Conservation (phyloP, 2,329 filamentous ascomycete species). For the Fusarium guadeloupense region DNA sequence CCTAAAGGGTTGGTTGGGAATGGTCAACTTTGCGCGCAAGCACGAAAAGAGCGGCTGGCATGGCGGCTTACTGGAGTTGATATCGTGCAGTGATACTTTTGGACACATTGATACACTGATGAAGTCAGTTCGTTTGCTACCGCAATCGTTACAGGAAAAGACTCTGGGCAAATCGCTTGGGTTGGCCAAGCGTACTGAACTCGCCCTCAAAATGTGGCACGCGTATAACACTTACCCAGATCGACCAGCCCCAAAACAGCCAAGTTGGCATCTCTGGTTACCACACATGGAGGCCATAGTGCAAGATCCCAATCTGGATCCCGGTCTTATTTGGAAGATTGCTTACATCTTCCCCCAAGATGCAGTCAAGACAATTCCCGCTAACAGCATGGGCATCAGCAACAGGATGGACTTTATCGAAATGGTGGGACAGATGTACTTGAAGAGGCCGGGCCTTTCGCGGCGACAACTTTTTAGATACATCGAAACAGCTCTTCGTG, state of each 20-base stretch:
- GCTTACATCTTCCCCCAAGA: slow-evolving; percentile 34
- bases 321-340: slow-evolving; percentile 42
- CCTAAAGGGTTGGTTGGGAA: slow-evolving; percentile 10
- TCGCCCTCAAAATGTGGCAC: slow-evolving; percentile 20
- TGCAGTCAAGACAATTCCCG: neutral
- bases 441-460: slow-evolving; percentile 41
- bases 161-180: slow-evolving; percentile 8
- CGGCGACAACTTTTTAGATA: slow-evolving; percentile 46
- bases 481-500: slow-evolving; percentile 42
- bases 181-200: neutral
- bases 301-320: slow-evolving; percentile 42
- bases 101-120: slow-evolving; percentile 19
- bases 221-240: slow-evolving; percentile 19
- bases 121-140: slow-evolving; percentile 4
- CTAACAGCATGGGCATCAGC: slow-evolving; percentile 1
- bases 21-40: slow-evolving; percentile 3
- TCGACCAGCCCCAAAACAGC: slow-evolving; percentile 20
- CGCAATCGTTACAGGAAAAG: neutral
- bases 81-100: slow-evolving; percentile 8
- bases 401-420: slow-evolving; percentile 42
- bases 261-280: slow-evolving; percentile 49
- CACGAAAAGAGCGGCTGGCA: slow-evolving; percentile 3
- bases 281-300: slow-evolving; percentile 47
- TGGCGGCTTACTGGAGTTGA: slow-evolving; percentile 4
- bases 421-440: slow-evolving; percentile 45